A percentile compares a stretch with the other conserved stretches of the same genome.
phyloP scores from a whole-genome alignment of 305 asterid species.

The Rubia peregrina region DNA sequence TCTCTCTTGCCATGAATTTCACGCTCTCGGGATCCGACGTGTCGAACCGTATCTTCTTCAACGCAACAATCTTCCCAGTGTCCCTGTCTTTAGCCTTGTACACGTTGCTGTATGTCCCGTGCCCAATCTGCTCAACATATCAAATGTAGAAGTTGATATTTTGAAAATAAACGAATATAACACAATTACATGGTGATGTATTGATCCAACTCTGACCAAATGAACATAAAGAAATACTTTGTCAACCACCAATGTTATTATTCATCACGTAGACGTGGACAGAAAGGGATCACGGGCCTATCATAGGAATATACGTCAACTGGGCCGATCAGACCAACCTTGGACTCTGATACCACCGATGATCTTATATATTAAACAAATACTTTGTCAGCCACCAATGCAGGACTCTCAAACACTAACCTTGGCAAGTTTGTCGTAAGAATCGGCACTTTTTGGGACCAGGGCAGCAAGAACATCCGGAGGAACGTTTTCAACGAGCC shows the following conservation, averaged over 20 bases:
- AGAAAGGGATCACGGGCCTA: too few species aligned
- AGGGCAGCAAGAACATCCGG: conserved; percentile 45
- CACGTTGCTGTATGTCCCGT: conserved; percentile 83
- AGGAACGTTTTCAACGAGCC: conserved; percentile 60
- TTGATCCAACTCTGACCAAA: neutral
- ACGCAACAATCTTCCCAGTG: conserved; percentile 56
- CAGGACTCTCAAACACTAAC: conserved; percentile 20
- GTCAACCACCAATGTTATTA: too few species aligned
- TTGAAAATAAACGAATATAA: neutral
- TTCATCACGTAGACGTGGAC: too few species aligned
- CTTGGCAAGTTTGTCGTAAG: conserved; percentile 68
- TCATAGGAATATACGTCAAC: too few species aligned
- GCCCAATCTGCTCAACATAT: conserved; percentile 46
- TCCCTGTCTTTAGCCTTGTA: conserved; percentile 63
- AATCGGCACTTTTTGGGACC: conserved; percentile 58
- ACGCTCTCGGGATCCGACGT: conserved; percentile 75
- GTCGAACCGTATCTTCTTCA: conserved; percentile 73
- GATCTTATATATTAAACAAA: too few species aligned
- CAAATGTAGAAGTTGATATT: neutral
- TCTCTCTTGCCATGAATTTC: conserved; percentile 83
- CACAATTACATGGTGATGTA: neutral
- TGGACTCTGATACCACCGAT: too few species aligned
- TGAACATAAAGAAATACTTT: neutral
- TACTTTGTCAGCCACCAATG: too few species aligned
- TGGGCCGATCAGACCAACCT: too few species aligned